Conservation (phyloP, 345 rosid species). For the Clausena lansium region DNA sequence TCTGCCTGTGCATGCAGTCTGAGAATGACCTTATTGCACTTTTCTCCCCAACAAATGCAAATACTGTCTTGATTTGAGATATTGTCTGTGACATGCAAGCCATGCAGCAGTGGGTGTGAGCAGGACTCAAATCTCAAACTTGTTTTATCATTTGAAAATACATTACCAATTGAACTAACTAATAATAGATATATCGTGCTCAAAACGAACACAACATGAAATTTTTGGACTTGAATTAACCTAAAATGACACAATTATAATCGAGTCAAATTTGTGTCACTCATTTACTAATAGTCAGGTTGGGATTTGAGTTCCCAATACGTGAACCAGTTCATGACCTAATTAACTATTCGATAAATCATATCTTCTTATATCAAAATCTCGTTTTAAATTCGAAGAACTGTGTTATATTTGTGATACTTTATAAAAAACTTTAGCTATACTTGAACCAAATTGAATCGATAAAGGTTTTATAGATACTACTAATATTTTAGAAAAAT, state of each 20-base stretch:
- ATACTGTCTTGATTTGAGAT: slow-evolving; percentile 61
- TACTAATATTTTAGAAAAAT: background rate
- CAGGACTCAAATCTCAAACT: background rate
- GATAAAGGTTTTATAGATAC: too few species aligned
- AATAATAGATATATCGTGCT: background rate
- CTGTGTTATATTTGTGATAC: background rate
- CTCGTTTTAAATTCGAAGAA: background rate
- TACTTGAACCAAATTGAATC: background rate
- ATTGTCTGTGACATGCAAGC: slow-evolving; percentile 33
- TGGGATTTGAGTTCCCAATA: background rate
- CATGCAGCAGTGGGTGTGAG: background rate
- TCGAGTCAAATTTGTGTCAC: background rate
- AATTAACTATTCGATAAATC: background rate
- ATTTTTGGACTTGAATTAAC: background rate
- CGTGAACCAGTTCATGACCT: background rate
- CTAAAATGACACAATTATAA: background rate
- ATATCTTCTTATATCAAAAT: background rate
- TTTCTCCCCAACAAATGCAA: slow-evolving; percentile 60
- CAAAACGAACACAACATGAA: background rate
- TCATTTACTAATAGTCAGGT: background rate
- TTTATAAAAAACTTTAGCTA: too few species aligned
- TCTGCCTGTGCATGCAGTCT: slow-evolving; percentile 42
- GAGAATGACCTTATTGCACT: slow-evolving; percentile 41
- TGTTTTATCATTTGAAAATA: background rate
- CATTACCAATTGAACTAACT: background rate